Percentiles rank a stretch among this genome's conserved stretches.
Evolutionary conservation across 2,329 filamentous ascomycete species (phyloP).

Genomic region (Macrophomina pseudophaseolina): DNA sequence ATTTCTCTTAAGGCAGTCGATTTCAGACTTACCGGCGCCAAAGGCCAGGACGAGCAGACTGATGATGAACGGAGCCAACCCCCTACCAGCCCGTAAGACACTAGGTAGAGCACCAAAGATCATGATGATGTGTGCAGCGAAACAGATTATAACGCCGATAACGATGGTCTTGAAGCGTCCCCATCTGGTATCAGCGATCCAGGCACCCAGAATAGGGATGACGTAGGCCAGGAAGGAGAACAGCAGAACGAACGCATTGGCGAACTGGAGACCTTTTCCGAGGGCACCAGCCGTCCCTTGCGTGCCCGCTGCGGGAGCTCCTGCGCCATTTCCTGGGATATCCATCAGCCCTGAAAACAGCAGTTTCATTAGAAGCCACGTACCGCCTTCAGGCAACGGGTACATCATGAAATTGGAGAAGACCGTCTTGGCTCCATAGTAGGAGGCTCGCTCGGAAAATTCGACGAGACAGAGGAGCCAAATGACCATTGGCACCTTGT

Average conservation of each 20-base stretch:
- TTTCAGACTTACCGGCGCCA: slow-evolving; percentile 38
- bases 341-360: not conserved
- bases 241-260: slow-evolving; percentile 59
- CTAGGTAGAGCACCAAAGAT: slow-evolving; percentile 46
- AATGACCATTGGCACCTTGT: slow-evolving; percentile 56
- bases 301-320: slow-evolving; percentile 38
- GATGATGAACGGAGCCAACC: slow-evolving; percentile 47
- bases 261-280: slow-evolving; percentile 60
- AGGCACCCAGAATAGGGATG: slow-evolving; percentile 56
- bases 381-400: slow-evolving; percentile 55
- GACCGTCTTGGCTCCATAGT: slow-evolving; percentile 61
- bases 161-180: slow-evolving; percentile 49
- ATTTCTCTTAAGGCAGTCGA: slow-evolving; percentile 39
- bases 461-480: slow-evolving; percentile 65
- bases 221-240: slow-evolving; percentile 64
- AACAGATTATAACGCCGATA: slow-evolving; percentile 47
- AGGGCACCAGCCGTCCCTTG: slow-evolving; percentile 60
- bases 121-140: slow-evolving; percentile 43
- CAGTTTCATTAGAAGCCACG: not conserved
- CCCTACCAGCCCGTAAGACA: slow-evolving; percentile 45
- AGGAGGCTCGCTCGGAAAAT: slow-evolving; percentile 66
- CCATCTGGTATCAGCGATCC: slow-evolving; percentile 51
- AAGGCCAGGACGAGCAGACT: slow-evolving; percentile 46
- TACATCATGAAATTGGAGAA: slow-evolving; percentile 69
- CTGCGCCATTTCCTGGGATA: slow-evolving; percentile 30